Evolutionary conservation across 805 yeast species (phyloP).

Genomic region (Myxozyma lipomycoides): DNA sequence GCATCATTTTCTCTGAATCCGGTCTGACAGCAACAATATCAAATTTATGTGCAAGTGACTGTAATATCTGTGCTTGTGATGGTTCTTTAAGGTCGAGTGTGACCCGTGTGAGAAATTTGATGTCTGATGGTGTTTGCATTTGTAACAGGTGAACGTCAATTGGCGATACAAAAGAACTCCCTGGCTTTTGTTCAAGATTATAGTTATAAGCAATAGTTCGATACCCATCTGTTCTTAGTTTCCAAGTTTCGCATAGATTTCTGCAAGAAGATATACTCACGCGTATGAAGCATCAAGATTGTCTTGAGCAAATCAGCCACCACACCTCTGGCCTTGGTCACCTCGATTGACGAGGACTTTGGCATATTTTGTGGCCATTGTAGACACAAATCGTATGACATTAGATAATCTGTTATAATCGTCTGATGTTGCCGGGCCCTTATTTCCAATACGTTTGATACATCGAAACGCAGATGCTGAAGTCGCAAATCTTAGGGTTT

Average conservation of each 20-base stretch:
- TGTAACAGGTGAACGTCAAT: slow-evolving; percentile 3
- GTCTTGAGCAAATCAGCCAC: slow-evolving; percentile 23
- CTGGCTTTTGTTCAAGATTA: slow-evolving; percentile 33
- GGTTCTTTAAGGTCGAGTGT: slow-evolving; percentile 77
- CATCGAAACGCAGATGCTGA: no score
- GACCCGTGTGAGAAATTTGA: slow-evolving; percentile 48
- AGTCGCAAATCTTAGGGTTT: no score
- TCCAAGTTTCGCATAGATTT: not conserved
- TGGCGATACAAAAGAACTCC: slow-evolving; percentile 18
- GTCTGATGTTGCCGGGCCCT: no score
- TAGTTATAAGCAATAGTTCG: slow-evolving; percentile 74
- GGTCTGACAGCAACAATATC: slow-evolving; percentile 86
- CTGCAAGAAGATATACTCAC: not conserved
- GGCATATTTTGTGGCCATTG: slow-evolving; percentile 35
- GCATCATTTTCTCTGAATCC: slow-evolving; percentile 68
- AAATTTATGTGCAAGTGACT: slow-evolving; percentile 47
- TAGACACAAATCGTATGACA: slow-evolving; percentile 40
- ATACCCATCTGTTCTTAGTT: slow-evolving; percentile 47
- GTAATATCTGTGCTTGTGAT: slow-evolving; percentile 62
- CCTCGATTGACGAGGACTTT: slow-evolving; percentile 9
- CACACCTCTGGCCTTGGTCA: slow-evolving; percentile 8
- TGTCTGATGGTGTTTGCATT: slow-evolving; percentile 1
- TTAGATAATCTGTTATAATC: slow-evolving; percentile 13
- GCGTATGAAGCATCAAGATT: not conserved
- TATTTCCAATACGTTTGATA: no score